Base-by-base conservation (phyloP, 169 alveolate genomes). In the Plasmodium coatneyi region DNA sequence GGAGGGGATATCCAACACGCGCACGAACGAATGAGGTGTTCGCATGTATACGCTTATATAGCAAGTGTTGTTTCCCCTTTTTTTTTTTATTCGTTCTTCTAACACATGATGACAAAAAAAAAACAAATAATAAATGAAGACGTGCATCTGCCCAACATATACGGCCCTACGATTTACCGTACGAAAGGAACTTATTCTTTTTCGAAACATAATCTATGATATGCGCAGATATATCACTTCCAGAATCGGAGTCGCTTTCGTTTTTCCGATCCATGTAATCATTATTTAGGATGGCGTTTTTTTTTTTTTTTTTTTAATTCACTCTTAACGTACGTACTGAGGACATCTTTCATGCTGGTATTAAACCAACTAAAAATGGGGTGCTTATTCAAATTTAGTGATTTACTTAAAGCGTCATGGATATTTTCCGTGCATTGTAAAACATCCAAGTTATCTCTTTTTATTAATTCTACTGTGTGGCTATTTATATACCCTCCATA, bases 401-500 rank as follows among this genome's bases (percentile, higher is more conserved):
- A 76, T n/a, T 86, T 86, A 19, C 80, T 86, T 86, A 86, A 52
- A 22, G 79, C 82, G 39, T 86, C 93, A 34, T 86, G 60, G 16
- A 76, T 28, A 86, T 76, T 86, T 32, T 86, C 93, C 19, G 25
- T 74, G 25, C 49, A 76, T 4, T 86, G 74, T n/a, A 74, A n/a
- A 25, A 46, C 46, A n/a, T 86, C 93, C 32, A 70, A 46, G 56
- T 86, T 30, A 30, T 86, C 84, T 52, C 52, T 89, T 43, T 78
- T 89, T 14, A 89, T 56, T 71, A 72, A 39, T 25, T 89, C 94
- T 30, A 89, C 46, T 43, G 81, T 89, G 49, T 43, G 46, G 49
- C 72, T 32, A 79, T 89, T 79, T 66, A 89, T 66, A 79, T 89
- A 89, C n/a, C 94, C 94, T 34, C 94, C 94, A 78, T 89, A 79